Evolutionary conservation across 169 alveolate genomes (phyloP).

Genomic region (Amoebophrya sp.): DNA sequence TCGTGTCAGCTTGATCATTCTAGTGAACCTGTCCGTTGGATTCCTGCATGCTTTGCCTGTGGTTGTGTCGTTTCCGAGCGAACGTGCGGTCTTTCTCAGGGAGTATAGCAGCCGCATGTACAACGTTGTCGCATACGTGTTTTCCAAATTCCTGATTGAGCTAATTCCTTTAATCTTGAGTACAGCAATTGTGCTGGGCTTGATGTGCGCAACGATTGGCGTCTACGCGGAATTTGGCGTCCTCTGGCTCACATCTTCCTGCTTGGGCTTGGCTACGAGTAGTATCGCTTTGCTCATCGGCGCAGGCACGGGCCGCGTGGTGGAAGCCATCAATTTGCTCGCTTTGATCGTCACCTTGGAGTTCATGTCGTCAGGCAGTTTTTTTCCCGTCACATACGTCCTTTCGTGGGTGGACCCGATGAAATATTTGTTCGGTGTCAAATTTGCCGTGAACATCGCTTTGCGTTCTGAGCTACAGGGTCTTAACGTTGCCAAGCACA

Average conservation of each 20-base stretch:
- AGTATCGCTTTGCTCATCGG: not conserved
- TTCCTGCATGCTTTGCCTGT: not conserved
- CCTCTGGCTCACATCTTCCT: not conserved
- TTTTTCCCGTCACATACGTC: not conserved
- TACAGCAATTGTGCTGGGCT: not conserved
- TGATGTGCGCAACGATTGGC: not conserved
- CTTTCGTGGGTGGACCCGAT: not conserved
- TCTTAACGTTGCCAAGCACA: too few relatives aligned
- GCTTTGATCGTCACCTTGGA: not conserved
- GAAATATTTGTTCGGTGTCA: not conserved
- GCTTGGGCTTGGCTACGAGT: not conserved
- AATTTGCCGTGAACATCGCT: not conserved
- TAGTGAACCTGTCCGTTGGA: not conserved
- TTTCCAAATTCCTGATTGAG: conserved; percentile 8
- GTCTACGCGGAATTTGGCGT: not conserved
- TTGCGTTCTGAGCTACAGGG: not conserved
- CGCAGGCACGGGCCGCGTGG: not conserved
- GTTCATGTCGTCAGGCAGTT: not conserved
- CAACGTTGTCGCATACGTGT: not conserved
- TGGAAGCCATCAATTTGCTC: not conserved
- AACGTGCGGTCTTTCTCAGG: conserved; percentile 27
- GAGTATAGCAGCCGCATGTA: conserved; percentile 12
- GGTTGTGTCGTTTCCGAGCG: conserved; percentile 8
- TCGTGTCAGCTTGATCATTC: not conserved
- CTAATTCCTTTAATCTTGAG: not conserved